These are phyloP conservation scores for Colletotrichum destructivum DNA, from an alignment of 2,329 filamentous ascomycete species.

Conservation along the genomic window DNA sequence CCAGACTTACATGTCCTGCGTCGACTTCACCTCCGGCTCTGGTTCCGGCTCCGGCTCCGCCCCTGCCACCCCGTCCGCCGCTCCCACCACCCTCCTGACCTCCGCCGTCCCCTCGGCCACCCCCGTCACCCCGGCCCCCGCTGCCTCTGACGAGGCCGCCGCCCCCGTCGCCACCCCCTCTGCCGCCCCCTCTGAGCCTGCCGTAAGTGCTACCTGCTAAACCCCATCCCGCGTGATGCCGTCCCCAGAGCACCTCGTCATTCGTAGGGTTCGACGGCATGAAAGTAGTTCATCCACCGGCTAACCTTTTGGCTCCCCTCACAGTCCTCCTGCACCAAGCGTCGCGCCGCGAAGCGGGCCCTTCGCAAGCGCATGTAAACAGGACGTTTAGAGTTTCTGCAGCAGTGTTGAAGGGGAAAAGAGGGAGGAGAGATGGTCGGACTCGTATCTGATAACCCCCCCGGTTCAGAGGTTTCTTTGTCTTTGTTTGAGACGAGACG, in stretches of 20 bases:
- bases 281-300: neutral
- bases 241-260: neutral
- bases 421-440: constrained; percentile 12
- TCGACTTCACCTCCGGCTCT: constrained; percentile 64
- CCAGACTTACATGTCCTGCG: constrained; percentile 76
- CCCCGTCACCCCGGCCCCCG: constrained; percentile 21
- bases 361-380: constrained; percentile 40
- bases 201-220: constrained; percentile 22
- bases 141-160: constrained; percentile 9
- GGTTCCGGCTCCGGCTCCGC: constrained; percentile 31
- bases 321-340: constrained; percentile 35
- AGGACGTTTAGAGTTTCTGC: constrained; percentile 17
- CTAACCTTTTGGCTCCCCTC: neutral
- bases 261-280: constrained; percentile 11
- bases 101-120: constrained; percentile 26
- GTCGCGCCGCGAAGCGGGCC: constrained; percentile 35
- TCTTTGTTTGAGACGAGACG: constrained; percentile 26
- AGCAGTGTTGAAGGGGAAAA: neutral
- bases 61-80: constrained; percentile 11
- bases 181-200: constrained; percentile 8
- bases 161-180: constrained; percentile 21
- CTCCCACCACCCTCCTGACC: constrained; percentile 35
- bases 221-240: neutral
- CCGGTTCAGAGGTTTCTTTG: constrained; percentile 3
- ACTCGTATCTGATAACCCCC: constrained; percentile 33